Conservation (phyloP, 202 grass and related monocot genomes). For the Saccharum hybrid region DNA sequence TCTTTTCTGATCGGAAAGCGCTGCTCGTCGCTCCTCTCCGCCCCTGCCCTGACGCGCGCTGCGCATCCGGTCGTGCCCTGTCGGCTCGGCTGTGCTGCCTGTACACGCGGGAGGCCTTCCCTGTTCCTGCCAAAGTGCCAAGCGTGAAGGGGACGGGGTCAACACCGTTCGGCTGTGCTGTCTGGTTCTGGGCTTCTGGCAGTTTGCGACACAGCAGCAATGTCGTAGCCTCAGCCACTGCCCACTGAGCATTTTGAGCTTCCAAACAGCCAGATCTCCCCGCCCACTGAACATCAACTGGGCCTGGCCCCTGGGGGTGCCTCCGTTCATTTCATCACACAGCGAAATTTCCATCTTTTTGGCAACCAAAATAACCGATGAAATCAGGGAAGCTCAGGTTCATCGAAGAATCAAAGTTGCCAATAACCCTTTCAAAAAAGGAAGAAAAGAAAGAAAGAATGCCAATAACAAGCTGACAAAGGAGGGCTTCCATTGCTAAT, state of each 20-base stretch:
- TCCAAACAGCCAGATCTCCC: neutral
- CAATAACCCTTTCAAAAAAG: neutral
- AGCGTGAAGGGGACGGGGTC: neutral
- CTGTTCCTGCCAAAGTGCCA: neutral
- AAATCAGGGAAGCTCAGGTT: neutral
- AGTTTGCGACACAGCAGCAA: neutral
- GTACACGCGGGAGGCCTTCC: neutral
- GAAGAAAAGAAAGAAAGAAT: too few relatives aligned
- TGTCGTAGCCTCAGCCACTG: too few relatives aligned
- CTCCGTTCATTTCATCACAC: neutral
- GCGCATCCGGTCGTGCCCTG: constrained; percentile 17
- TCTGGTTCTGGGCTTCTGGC: neutral
- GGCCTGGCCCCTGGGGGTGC: neutral
- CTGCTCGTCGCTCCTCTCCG: neutral
- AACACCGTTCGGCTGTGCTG: neutral
- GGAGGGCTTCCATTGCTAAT: neutral
- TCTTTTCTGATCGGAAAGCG: constrained; percentile 12
- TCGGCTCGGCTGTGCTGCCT: neutral
- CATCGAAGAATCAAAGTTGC: neutral
- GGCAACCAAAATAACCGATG: neutral
- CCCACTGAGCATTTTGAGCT: neutral
- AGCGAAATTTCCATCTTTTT: neutral
- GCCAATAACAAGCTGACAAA: neutral
- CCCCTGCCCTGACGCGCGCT: neutral
- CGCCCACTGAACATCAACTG: neutral